A percentile compares a stretch with the other conserved stretches of the same genome.
Conservation (phyloP, 371 early-diverging fungal genomes). For the Mortierella sp. region DNA sequence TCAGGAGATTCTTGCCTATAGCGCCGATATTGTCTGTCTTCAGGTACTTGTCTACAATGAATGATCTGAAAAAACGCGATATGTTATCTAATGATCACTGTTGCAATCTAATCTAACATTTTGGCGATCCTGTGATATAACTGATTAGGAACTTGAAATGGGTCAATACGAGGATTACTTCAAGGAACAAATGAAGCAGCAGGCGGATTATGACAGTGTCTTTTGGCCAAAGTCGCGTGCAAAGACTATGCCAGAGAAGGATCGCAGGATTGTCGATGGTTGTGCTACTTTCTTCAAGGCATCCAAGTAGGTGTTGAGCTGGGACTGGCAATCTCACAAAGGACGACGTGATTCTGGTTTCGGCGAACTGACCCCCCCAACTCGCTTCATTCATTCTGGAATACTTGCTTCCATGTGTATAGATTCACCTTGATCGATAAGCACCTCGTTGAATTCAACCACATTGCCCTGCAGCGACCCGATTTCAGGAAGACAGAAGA, state of each 20-base stretch:
- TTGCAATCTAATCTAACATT: slow-evolving; percentile 15
- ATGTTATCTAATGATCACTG: neutral
- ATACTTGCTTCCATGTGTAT: slow-evolving; percentile 16
- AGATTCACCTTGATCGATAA: slow-evolving; percentile 87
- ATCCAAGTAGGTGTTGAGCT: slow-evolving; percentile 66
- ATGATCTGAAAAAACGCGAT: slow-evolving; percentile 18
- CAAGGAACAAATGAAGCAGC: slow-evolving; percentile 77
- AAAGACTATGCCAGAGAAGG: slow-evolving; percentile 93
- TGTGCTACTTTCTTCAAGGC: slow-evolving; percentile 98
- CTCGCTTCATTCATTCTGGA: neutral
- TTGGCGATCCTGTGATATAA: neutral
- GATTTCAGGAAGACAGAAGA: slow-evolving; percentile 94
- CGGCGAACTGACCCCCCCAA: neutral
- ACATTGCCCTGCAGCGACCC: slow-evolving; percentile 89
- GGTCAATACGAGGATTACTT: slow-evolving; percentile 91
- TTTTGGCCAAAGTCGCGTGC: slow-evolving; percentile 97
- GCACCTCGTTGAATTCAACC: slow-evolving; percentile 93
- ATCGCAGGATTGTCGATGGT: slow-evolving; percentile 94
- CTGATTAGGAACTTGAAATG: slow-evolving; percentile 89
- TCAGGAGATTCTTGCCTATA: slow-evolving; percentile 89
- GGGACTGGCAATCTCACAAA: neutral
- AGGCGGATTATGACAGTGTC: slow-evolving; percentile 91
- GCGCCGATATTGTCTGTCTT: slow-evolving; percentile 96
- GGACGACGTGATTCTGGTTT: neutral
- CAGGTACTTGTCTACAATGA: slow-evolving; percentile 74